These are phyloP conservation scores for Cladosporium cucumerinum DNA, from an alignment of 2,329 filamentous ascomycete genomes.

Conservation along the genomic window DNA sequence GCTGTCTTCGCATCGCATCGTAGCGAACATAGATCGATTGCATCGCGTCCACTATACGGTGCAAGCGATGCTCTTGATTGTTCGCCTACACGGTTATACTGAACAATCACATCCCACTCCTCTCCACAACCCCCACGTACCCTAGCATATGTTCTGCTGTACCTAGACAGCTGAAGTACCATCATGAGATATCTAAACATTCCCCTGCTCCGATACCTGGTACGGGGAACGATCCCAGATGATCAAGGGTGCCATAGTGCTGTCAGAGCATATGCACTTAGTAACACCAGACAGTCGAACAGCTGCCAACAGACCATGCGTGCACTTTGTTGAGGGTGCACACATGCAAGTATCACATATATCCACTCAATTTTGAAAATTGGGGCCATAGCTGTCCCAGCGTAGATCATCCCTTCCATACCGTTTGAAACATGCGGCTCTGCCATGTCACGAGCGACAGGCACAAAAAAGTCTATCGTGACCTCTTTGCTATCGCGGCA, in stretches of 20 bases:
- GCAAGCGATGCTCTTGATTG: not conserved
- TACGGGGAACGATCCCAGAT: not conserved
- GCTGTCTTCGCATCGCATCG: not conserved
- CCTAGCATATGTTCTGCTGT: not conserved
- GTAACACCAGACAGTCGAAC: not conserved
- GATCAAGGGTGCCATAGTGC: not conserved
- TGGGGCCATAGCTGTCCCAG: not conserved
- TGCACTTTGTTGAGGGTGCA: not conserved
- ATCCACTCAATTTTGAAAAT: not conserved
- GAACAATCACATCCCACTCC: not conserved
- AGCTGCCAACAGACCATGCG: not conserved
- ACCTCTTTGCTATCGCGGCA: not conserved
- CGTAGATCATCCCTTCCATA: not conserved
- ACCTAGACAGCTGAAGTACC: not conserved
- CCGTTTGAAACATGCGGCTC: not conserved
- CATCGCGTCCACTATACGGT: not conserved
- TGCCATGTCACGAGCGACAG: not conserved
- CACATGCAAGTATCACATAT: not conserved
- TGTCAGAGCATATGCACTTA: not conserved
- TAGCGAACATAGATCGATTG: not conserved
- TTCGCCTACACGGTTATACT: not conserved
- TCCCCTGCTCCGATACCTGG: not conserved
- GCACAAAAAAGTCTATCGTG: not conserved
- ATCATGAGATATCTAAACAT: not conserved
- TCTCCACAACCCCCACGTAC: not conserved